Evolutionary conservation across 2,329 filamentous ascomycete species (phyloP).

Genomic region (Verticillium isaacii): DNA sequence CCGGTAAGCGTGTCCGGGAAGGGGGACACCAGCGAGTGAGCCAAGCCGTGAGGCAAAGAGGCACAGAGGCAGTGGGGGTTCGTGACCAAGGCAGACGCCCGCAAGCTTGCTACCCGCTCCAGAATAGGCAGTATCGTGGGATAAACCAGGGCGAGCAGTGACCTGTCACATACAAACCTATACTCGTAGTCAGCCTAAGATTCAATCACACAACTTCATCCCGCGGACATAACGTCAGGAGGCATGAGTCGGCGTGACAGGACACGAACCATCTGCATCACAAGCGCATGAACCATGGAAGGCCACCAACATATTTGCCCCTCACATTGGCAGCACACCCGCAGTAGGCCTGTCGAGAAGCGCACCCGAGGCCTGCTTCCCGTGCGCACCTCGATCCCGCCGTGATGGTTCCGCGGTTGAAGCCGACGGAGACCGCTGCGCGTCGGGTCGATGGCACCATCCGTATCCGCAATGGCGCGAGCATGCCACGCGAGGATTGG

Average conservation of each 20-base stretch:
- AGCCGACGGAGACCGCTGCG: neutral
- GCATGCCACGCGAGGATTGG: constrained; percentile 4
- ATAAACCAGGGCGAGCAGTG: neutral
- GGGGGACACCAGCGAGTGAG: neutral
- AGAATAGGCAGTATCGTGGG: neutral
- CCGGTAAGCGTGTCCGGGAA: neutral
- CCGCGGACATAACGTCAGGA: neutral
- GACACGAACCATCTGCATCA: neutral
- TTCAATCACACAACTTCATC: neutral
- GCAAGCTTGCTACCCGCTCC: neutral
- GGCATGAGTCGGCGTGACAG: neutral
- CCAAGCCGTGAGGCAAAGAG: neutral
- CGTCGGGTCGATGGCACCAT: constrained; percentile 8
- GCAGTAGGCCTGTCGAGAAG: neutral
- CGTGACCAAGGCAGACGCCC: neutral
- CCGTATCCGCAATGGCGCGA: constrained; percentile 8
- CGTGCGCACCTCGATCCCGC: neutral
- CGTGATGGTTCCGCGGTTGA: neutral
- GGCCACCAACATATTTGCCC: neutral
- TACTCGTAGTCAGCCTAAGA: neutral
- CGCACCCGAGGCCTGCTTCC: neutral
- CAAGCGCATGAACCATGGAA: neutral
- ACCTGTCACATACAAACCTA: neutral
- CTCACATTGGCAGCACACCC: neutral
- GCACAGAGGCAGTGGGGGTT: neutral